These are phyloP conservation scores for Rosa chinensis DNA, from an alignment of 306 rosid species.

Conservation along the genomic window DNA sequence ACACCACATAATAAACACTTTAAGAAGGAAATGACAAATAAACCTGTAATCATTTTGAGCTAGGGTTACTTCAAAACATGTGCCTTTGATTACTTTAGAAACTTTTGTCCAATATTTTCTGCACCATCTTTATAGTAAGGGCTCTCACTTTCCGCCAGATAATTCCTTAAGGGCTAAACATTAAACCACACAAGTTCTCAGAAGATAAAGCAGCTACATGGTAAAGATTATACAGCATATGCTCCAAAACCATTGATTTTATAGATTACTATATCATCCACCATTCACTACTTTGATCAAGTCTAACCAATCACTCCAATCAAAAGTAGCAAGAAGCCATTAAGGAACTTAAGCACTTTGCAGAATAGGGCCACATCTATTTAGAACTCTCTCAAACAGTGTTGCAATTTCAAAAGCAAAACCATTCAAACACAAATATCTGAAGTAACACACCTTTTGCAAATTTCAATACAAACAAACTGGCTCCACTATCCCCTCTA, in stretches of 20 bases:
- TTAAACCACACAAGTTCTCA: not conserved
- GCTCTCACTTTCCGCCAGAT: slow-evolving; percentile 10
- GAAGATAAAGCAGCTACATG: not conserved
- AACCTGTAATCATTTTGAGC: not conserved
- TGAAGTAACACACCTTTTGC: slow-evolving; percentile 39
- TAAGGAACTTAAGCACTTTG: slow-evolving; percentile 22
- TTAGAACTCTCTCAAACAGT: slow-evolving; percentile 31
- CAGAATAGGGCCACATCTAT: slow-evolving; percentile 11
- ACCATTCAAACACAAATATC: slow-evolving; percentile 42
- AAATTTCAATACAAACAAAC: slow-evolving; percentile 39
- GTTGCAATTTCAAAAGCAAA: slow-evolving; percentile 42
- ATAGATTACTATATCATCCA: slow-evolving; percentile 12
- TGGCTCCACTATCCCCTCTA: slow-evolving; percentile 45
- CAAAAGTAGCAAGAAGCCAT: slow-evolving; percentile 24
- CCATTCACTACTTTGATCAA: slow-evolving; percentile 17
- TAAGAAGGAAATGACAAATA: not conserved
- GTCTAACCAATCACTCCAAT: slow-evolving; percentile 21
- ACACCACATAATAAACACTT: not conserved
- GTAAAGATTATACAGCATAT: slow-evolving; percentile 2
- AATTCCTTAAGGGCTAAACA: slow-evolving; percentile 28
- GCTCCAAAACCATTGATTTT: slow-evolving; percentile 25
- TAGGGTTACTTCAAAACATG: not conserved
- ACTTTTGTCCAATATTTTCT: not conserved
- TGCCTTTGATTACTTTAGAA: not conserved
- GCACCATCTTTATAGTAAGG: not conserved